These are phyloP conservation scores for Tillandsia fasciculata DNA, from an alignment of 176 grass and related monocot species.

Conservation along the genomic window DNA sequence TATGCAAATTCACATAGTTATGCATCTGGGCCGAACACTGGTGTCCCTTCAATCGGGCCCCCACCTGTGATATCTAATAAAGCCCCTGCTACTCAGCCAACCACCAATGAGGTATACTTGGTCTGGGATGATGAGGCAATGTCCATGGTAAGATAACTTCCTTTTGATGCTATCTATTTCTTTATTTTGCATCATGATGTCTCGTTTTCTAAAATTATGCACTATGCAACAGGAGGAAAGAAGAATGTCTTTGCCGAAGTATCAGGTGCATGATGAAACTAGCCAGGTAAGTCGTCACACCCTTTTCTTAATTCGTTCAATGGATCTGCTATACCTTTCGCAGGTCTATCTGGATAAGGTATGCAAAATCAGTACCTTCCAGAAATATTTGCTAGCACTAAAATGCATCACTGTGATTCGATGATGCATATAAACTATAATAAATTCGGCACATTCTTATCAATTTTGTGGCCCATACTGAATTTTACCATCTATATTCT, in stretches of 20 bases:
- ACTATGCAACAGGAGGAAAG: constrained; percentile 78
- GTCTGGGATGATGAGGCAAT: constrained; percentile 99
- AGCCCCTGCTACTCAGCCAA: constrained; percentile 39
- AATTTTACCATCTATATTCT: constrained; percentile 3
- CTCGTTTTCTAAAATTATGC: constrained; percentile 15
- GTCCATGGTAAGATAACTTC: constrained; percentile 63
- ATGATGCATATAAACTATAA: constrained; percentile 1
- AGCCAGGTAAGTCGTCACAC: constrained; percentile 95
- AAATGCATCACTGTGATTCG: neutral
- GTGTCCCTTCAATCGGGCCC: constrained; percentile 33
- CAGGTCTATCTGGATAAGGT: constrained; percentile 14
- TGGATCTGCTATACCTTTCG: constrained; percentile 10
- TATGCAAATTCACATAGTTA: constrained; percentile 32
- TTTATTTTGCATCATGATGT: constrained; percentile 1
- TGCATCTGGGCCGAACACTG: constrained; percentile 49
- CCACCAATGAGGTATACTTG: constrained; percentile 79
- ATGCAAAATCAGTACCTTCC: neutral
- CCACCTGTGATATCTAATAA: constrained; percentile 54
- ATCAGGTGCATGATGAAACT: constrained; percentile 99
- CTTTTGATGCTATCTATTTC: neutral
- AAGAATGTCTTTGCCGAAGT: constrained; percentile 66
- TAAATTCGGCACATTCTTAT: no score
- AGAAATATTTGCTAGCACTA: neutral
- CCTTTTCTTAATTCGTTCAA: constrained; percentile 33
- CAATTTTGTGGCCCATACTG: neutral